Evolutionary conservation across 129 eudicot genomes (phyloP).

Genomic region (Lactuca saligna): DNA sequence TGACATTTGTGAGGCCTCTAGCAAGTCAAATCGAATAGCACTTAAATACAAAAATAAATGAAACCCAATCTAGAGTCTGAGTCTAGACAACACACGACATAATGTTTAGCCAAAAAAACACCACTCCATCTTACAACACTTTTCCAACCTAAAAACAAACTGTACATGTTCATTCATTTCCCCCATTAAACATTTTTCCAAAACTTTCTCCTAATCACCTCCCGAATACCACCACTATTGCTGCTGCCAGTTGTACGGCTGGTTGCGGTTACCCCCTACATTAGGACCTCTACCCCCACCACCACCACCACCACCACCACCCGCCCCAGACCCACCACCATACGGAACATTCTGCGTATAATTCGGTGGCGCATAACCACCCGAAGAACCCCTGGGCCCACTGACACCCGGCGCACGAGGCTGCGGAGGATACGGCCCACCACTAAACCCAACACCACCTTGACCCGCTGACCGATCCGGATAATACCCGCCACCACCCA

Average conservation of each 20-base stretch:
- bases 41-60: background rate
- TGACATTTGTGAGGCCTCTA: too few relatives aligned
- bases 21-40: too few relatives aligned
- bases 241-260: slow-evolving; percentile 70
- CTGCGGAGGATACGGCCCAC: slow-evolving; percentile 60
- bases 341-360: slow-evolving; percentile 56
- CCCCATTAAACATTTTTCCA: slow-evolving; percentile 8
- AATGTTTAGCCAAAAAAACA: background rate
- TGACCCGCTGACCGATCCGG: slow-evolving; percentile 65
- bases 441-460: slow-evolving; percentile 49
- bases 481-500: slow-evolving; percentile 65
- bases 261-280: slow-evolving; percentile 54
- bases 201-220: slow-evolving; percentile 24
- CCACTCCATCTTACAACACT: slow-evolving; percentile 8
- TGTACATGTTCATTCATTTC: slow-evolving; percentile 28
- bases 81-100: background rate
- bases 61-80: background rate
- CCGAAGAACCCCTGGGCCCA: slow-evolving; percentile 44
- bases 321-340: slow-evolving; percentile 47
- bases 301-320: slow-evolving; percentile 54
- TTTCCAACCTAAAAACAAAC: slow-evolving; percentile 14
- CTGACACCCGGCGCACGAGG: slow-evolving; percentile 55
- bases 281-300: slow-evolving; percentile 62
- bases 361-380: slow-evolving; percentile 61
- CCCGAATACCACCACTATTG: slow-evolving; percentile 15